Base-by-base conservation (phyloP, 495 filamentous ascomycete genomes). In the Xylaria bambusicola region DNA sequence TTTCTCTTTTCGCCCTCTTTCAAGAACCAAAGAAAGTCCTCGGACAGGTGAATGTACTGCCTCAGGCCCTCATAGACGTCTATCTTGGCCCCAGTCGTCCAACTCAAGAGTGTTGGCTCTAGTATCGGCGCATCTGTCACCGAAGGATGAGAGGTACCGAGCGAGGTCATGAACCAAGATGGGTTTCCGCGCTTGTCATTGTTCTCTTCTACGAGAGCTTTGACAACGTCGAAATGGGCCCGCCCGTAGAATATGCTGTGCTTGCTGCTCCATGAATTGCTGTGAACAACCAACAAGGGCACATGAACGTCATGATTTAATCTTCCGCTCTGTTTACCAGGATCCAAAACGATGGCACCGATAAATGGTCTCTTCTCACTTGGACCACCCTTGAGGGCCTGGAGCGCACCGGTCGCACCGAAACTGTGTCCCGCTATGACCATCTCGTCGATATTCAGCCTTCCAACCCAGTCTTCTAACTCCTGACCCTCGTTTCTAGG, bases 41-140 rank as follows among this genome's bases (percentile, higher is more conserved):
- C 71, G 3, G 74, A 65, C 1, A 77, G 70, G 47, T 76, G 73
- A 17, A 80, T 71, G 42, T 81, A 81, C 61, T 80, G 72, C 41
- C 67, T 56, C 36, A 81, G 44, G 0, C 72, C 78, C 46, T 75
- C 70, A 21, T 74, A 66, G 10, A 72, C 73, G 24, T 76, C 60
- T 27, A 78, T 71, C 15, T 69, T 72, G 6, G 80, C 73, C 2
- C 80, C 76, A 1, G 80, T 83, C 6, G 76, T 80, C 63, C 76
- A 77, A 36, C 73, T 72, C 3, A 82, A 65, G 24, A 83, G 65
- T 36, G 73, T 65, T 10, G 80, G 80, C 56, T 80, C 74, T 7
- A 83, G 69, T 15, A 84, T 71, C 29, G 80, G 80, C 24, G 81
- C 81, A 63, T 84, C 81, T 0, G 81, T 82, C 35, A 82, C 75